Evolutionary conservation across 2,329 filamentous ascomycete genomes (phyloP).

Genomic region (Chrysoporthe cubensis): DNA sequence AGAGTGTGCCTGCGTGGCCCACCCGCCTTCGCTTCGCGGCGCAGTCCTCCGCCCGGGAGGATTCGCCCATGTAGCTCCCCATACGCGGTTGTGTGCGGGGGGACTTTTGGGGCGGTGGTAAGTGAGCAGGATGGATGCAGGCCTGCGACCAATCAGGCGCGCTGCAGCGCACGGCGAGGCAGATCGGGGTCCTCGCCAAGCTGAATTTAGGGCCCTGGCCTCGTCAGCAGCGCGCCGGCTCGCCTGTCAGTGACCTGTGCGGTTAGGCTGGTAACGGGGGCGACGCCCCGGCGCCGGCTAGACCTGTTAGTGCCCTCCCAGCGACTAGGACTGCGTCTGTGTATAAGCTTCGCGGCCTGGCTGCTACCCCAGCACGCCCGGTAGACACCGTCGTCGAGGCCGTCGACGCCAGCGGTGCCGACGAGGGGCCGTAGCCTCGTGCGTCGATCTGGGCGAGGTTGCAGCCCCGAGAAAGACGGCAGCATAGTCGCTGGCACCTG

Average conservation of each 20-base stretch:
- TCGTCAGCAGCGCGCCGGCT: background rate
- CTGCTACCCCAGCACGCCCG: too few species aligned
- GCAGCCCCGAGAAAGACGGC: too few species aligned
- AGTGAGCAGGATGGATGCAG: slow-evolving; percentile 20
- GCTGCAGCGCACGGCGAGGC: slow-evolving; percentile 18
- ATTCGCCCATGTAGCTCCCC: background rate
- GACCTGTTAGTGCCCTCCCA: background rate
- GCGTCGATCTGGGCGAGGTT: too few species aligned
- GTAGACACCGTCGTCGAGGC: too few species aligned
- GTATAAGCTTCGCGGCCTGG: background rate
- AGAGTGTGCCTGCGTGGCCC: background rate
- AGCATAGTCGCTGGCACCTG: too few species aligned
- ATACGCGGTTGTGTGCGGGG: background rate
- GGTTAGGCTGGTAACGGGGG: background rate
- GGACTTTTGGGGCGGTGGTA: background rate
- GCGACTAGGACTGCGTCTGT: background rate
- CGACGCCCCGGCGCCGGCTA: background rate
- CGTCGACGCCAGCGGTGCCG: too few species aligned
- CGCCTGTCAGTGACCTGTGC: background rate
- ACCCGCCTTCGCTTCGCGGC: background rate
- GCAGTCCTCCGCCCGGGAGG: background rate
- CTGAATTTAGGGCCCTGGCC: background rate
- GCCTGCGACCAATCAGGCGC: slow-evolving; percentile 14
- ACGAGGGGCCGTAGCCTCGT: too few species aligned
- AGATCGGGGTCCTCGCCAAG: slow-evolving; percentile 12